Conservation (phyloP, 2,329 filamentous ascomycete genomes). For the Penicillium sp. region DNA sequence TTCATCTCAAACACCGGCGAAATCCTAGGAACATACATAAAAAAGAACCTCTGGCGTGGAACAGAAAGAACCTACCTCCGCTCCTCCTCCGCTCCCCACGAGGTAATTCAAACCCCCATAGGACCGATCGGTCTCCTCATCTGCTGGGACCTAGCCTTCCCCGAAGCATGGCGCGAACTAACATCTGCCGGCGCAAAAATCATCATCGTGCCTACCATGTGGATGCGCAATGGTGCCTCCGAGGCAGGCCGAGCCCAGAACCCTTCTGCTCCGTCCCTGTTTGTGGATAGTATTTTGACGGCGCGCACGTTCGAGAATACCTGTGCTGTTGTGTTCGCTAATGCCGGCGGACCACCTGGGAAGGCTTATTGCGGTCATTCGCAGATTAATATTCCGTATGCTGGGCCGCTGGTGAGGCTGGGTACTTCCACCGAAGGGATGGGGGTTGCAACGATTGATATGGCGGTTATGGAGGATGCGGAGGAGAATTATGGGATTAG, state of each 20-base stretch:
- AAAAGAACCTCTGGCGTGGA: not conserved
- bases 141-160: constrained; percentile 61
- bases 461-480: not conserved
- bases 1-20: not conserved
- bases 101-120: not conserved
- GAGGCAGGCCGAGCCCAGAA: constrained; percentile 34
- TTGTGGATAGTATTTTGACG: not conserved
- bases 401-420: not conserved
- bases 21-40: not conserved
- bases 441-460: not conserved
- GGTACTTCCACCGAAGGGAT: not conserved
- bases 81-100: not conserved
- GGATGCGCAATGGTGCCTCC: constrained; percentile 49
- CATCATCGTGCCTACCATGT: constrained; percentile 58
- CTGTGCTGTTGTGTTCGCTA: not conserved
- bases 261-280: not conserved
- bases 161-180: constrained; percentile 57
- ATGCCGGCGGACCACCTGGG: not conserved
- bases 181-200: constrained; percentile 55
- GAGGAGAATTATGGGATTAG: not conserved
- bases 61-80: not conserved
- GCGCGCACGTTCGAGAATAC: not conserved
- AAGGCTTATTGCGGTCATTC: not conserved
- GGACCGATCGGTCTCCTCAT: constrained; percentile 27
- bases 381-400: not conserved